A percentile compares a stretch with the other conserved stretches of the same genome.
Conservation (phyloP, 331 rosid genomes). For the Phaseolus coccineus region DNA sequence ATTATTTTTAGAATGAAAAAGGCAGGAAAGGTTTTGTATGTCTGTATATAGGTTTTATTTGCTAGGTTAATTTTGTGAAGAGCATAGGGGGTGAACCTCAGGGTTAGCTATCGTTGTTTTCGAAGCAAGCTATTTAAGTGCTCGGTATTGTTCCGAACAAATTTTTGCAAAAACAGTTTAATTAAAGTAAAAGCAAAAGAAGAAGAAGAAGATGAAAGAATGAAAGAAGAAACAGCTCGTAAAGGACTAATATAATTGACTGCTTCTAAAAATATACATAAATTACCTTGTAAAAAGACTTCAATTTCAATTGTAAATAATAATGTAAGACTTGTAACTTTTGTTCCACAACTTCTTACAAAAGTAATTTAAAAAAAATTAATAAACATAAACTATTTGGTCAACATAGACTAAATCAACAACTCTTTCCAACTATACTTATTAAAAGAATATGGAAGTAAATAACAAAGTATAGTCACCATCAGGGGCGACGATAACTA, state of each 20-base stretch:
- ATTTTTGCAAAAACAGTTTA: background rate
- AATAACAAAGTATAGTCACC: background rate
- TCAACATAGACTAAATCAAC: background rate
- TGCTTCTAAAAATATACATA: background rate
- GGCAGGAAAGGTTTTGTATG: too few species aligned
- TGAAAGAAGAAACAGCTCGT: too few species aligned
- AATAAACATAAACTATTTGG: background rate
- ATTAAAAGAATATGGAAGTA: background rate
- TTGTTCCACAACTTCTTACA: background rate
- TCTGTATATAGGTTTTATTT: background rate
- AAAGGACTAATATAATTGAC: too few species aligned
- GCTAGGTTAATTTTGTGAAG: background rate
- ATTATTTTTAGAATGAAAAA: too few species aligned
- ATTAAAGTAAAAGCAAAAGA: too few species aligned
- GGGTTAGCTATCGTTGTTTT: conserved; percentile 8
- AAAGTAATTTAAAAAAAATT: too few species aligned
- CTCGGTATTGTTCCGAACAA: background rate
- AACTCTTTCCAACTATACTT: background rate
- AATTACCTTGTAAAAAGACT: background rate
- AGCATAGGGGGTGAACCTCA: background rate
- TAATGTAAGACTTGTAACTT: background rate
- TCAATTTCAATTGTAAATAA: background rate
- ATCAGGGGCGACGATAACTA: background rate
- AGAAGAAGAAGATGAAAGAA: too few species aligned
- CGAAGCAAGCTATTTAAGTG: conserved; percentile 24